Percentiles rank a stretch among this genome's conserved stretches.
Conservation (phyloP, 495 filamentous ascomycete genomes). For the Penicillium silybi region DNA sequence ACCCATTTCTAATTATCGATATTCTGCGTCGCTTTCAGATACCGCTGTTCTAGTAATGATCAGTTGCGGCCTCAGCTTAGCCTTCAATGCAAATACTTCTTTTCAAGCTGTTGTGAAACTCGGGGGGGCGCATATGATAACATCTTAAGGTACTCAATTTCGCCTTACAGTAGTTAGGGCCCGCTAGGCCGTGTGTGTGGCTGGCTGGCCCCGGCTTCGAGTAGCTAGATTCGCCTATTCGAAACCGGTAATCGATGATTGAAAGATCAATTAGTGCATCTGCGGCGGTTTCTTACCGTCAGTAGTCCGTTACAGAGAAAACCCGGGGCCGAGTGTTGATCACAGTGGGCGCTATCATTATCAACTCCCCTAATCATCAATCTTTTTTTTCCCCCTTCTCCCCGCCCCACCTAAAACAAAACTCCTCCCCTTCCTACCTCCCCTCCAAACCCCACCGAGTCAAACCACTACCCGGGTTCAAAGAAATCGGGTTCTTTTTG, state of each 20-base stretch:
- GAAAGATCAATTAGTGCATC: neutral
- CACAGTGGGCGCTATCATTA: slow-evolving; percentile 13
- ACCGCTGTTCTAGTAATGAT: slow-evolving; percentile 28
- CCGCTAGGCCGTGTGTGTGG: neutral
- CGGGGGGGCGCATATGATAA: neutral
- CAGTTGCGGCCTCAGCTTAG: slow-evolving; percentile 21
- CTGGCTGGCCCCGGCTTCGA: neutral
- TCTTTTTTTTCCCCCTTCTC: slow-evolving; percentile 30
- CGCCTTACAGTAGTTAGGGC: neutral
- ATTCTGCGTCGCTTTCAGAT: slow-evolving; percentile 27
- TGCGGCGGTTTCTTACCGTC: neutral
- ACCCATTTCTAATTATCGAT: slow-evolving; percentile 30
- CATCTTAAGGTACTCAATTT: neutral
- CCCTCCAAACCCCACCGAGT: slow-evolving; percentile 23
- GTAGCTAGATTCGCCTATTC: neutral
- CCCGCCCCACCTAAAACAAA: slow-evolving; percentile 34
- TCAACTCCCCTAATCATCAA: slow-evolving; percentile 28
- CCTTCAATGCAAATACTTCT: slow-evolving; percentile 31
- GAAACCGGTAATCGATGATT: neutral
- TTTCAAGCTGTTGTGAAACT: neutral
- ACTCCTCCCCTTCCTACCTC: slow-evolving; percentile 28
- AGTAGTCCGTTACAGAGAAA: neutral
- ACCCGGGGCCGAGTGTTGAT: neutral
- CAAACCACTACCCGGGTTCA: slow-evolving; percentile 21
- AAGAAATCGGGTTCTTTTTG: slow-evolving; percentile 21